A percentile compares a stretch with the other conserved stretches of the same genome.
Conservation (phyloP, 2,329 filamentous ascomycete species). For the Aureobasidium pullulans region DNA sequence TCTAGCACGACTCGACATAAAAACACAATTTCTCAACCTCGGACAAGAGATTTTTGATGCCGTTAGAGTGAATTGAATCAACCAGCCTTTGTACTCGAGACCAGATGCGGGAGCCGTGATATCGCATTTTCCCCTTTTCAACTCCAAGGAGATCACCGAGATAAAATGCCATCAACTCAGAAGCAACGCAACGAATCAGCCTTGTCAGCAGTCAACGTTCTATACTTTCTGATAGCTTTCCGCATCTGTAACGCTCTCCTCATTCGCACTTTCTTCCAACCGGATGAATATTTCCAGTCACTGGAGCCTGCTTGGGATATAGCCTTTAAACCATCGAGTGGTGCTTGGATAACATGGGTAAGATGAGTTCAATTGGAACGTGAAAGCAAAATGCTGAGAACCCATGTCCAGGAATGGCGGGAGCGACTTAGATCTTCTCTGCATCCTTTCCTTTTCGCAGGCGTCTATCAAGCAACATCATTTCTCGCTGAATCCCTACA, state of each 20-base stretch:
- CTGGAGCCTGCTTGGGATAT: conserved; percentile 90
- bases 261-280: conserved; percentile 89
- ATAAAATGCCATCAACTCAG: not conserved
- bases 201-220: conserved; percentile 12
- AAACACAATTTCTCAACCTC: not conserved
- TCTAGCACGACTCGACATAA: not conserved
- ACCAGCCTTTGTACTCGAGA: not conserved
- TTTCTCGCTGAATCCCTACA: conserved; percentile 48
- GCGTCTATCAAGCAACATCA: conserved; percentile 59
- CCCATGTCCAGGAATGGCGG: conserved; percentile 70
- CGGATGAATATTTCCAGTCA: conserved; percentile 94
- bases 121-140: not conserved
- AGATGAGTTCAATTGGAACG: conserved; percentile 2
- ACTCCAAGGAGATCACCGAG: not conserved
- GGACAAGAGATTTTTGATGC: no score
- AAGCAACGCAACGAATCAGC: not conserved
- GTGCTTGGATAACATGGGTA: conserved; percentile 96
- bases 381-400: not conserved
- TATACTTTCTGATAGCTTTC: conserved; percentile 50
- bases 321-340: conserved; percentile 67
- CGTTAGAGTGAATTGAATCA: not conserved
- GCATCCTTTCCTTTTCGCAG: conserved; percentile 81
- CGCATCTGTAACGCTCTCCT: conserved; percentile 73
- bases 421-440: conserved; percentile 80
- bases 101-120: not conserved